Evolutionary conservation across 805 yeast genomes (phyloP), one percentile per base, ranked within the genome.

Genomic region (Candida rishiriensis): DNA sequence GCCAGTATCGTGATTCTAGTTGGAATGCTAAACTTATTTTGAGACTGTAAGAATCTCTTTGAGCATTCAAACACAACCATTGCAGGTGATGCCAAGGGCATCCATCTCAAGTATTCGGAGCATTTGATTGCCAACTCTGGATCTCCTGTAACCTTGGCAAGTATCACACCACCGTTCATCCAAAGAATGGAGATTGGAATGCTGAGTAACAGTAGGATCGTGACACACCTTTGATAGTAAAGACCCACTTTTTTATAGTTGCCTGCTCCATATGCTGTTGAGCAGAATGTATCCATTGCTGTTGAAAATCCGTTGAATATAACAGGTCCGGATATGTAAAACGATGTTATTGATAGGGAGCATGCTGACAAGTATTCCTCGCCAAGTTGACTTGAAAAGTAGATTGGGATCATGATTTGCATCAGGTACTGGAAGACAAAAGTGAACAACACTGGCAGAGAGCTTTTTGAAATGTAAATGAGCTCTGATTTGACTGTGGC

Each of bases 251-350:
- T 59, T 48, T 71, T 70, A 56, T 69, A 78, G 53, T 83, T 80
- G 41, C 71, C 72, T 29, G 85, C 76, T 18, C 93, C 91, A 57
- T 65, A 83, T 0, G 89, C 83, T 57, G 85, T 88, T 2, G 89
- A 81, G 59, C 91, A 84, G 14, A 85, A 66, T 0, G 91, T 85
- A 55, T 85, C 91, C 50, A 85, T 67, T 50, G 88, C 76, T 0
- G 93, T 83, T 15, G 87, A 72, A 7, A 83, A 76, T 3, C 91
- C 91, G 60, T 83, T 87, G 46, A 85, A 76, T 2, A 84, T 69
- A 29, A 86, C 85, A 44, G 83, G 78, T 0, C 88, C 90, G 1
- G 84, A 71, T 38, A 84, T 78, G 55, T 83, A 84, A 17, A 87
- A 87, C 1, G 89, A 80, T 79, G 84, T 83, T 13, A 85, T 74